Base-by-base conservation (phyloP, 805 yeast genomes). In the Wickerhamiella musiphila region DNA sequence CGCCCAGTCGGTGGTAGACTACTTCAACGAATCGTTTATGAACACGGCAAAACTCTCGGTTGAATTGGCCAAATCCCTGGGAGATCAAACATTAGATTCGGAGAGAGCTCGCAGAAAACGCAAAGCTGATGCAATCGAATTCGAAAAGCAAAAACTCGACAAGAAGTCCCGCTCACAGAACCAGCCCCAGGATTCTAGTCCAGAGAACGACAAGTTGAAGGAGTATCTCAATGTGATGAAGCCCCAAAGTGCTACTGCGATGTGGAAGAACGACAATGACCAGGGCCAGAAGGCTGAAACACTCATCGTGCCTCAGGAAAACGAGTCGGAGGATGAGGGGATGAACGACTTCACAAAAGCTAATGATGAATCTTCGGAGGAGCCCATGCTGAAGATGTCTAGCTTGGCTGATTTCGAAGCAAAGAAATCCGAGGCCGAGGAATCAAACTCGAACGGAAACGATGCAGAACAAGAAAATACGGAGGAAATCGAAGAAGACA, bases 191-290 rank as follows among this genome's bases (percentile, higher is more conserved):
- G 29, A 45, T 45, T 16, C 21, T 16, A n/a, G n/a, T n/a, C n/a
- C 31, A 34, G 30, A 39, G 23, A 54, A 51, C 15, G 43, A 43
- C 5, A 71, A 74, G 41, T 63, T 86, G 47, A 65, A 66, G 46
- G 96, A 90, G 49, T 86, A 68, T 42, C 63, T 86, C 53, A 78
- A 78, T 41, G 77, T 78, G 4, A 77, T 81, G 73, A 78, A 78
- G 44, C 86, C 93, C 1, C 44, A 48, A 81, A 78, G 24, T 35
- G 15, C 29, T 29, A 34, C 38, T 13, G 44, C 42, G 7, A 34
- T 34, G 42, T 42, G 36, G 42, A 37, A 51, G 17, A 60, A 54
- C 22, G 63, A 61, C 26, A 70, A 65, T 38, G 62, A 62, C 36
- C 49, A 45, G 14, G 41, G 38, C 6, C 39, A 34, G 10, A 15